Conservation (phyloP, 805 yeast species). For the Starmerella roubikii region DNA sequence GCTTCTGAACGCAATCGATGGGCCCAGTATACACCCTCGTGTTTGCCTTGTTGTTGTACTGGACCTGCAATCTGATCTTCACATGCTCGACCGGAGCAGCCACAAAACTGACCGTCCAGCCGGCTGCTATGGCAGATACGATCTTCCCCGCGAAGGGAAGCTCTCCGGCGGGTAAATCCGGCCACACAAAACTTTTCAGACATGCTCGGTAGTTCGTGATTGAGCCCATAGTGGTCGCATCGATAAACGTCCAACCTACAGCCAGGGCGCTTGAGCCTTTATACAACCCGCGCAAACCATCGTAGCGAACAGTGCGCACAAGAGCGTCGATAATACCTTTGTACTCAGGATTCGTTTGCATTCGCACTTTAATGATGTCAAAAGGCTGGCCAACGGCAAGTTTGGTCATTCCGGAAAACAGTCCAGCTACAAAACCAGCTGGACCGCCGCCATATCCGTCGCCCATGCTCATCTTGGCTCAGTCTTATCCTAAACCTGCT, state of each 20-base stretch:
- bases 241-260: constrained; percentile 91
- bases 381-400: constrained; percentile 86
- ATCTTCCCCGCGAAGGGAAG: constrained; percentile 65
- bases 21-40: constrained; percentile 64
- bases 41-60: constrained; percentile 62
- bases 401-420: constrained; percentile 74
- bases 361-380: constrained; percentile 76
- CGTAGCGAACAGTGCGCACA: constrained; percentile 51
- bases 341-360: constrained; percentile 65
- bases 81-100: constrained; percentile 90
- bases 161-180: constrained; percentile 35
- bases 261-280: constrained; percentile 89
- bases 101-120: constrained; percentile 86
- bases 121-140: constrained; percentile 64
- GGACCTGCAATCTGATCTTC: constrained; percentile 80
- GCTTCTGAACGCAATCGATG: constrained; percentile 41
- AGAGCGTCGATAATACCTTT: constrained; percentile 76
- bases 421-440: constrained; percentile 73
- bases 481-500: no score
- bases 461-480: constrained; percentile 15
- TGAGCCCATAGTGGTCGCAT: constrained; percentile 79
- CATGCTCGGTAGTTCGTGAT: constrained; percentile 61
- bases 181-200: constrained; percentile 49
- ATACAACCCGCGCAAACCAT: constrained; percentile 69
- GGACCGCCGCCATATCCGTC: constrained; percentile 20